Percentiles rank a stretch among this genome's conserved stretches.
These are phyloP conservation scores for Diospyros lotus DNA, from an alignment of 148 eudicot genomes.

Conservation along the genomic window DNA sequence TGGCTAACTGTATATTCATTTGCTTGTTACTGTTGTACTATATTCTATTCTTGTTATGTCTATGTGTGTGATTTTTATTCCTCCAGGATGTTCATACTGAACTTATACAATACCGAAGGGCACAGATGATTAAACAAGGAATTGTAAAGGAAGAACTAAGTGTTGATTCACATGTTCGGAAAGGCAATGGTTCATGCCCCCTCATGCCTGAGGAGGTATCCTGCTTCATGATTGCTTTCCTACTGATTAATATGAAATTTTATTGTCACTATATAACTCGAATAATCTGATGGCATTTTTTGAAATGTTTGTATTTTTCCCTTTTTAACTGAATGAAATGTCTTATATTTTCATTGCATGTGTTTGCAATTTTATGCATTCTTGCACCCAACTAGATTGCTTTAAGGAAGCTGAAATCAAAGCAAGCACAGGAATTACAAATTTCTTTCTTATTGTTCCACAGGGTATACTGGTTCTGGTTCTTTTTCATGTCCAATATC, in stretches of 20 bases:
- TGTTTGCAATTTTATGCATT: background rate
- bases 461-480: background rate
- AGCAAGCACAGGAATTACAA: background rate
- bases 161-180: slow-evolving; percentile 73
- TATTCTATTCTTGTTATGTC: slow-evolving; percentile 8
- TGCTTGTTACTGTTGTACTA: background rate
- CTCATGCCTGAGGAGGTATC: slow-evolving; percentile 97
- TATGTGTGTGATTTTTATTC: slow-evolving; percentile 13
- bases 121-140: slow-evolving; percentile 80
- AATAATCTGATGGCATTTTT: background rate
- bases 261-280: background rate
- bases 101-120: slow-evolving; percentile 78
- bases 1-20: background rate
- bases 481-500: background rate
- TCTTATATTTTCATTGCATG: too few relatives aligned
- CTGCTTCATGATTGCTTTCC: background rate
- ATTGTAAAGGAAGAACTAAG: slow-evolving; percentile 52
- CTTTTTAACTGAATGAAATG: too few relatives aligned
- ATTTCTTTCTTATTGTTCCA: background rate
- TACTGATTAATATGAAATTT: background rate
- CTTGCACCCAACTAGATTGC: background rate
- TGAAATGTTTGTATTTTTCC: background rate
- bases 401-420: background rate
- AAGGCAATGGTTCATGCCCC: slow-evolving; percentile 78
- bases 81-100: slow-evolving; percentile 87